Evolutionary conservation across 129 eudicot species (phyloP).

Genomic region (Artemisia argyi): DNA sequence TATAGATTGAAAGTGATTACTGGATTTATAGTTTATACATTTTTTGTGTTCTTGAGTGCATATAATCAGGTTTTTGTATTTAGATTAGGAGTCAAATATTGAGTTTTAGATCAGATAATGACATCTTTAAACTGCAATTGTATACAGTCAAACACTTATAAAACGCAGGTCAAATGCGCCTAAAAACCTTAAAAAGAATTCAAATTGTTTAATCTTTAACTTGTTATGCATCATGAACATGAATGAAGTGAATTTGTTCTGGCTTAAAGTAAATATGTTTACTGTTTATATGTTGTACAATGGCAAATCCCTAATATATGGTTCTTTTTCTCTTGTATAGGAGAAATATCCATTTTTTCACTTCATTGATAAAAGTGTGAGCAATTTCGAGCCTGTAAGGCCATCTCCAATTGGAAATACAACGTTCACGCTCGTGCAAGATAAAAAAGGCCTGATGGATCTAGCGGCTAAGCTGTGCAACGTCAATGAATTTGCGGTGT

Average conservation of each 20-base stretch:
- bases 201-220: not conserved
- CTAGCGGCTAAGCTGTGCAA: conserved; percentile 50
- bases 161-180: not conserved
- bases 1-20: no score
- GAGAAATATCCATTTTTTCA: conserved; percentile 54
- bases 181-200: not conserved
- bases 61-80: no score
- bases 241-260: not conserved
- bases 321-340: conserved; percentile 32
- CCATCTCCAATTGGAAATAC: conserved; percentile 62
- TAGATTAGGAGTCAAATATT: no score
- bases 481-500: conserved; percentile 78
- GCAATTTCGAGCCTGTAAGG: conserved; percentile 39
- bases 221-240: not conserved
- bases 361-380: conserved; percentile 49
- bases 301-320: not conserved
- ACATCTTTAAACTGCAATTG: not conserved
- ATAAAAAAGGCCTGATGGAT: conserved; percentile 62
- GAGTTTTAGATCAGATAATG: no score
- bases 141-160: not conserved
- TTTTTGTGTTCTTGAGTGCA: no score
- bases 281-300: not conserved
- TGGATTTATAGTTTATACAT: no score
- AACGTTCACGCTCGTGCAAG: conserved; percentile 67
- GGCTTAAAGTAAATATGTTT: not conserved